Evolutionary conservation across 495 filamentous ascomycete genomes (phyloP), one percentile per base, ranked within the genome.

Genomic region (Glonium stellatum): DNA sequence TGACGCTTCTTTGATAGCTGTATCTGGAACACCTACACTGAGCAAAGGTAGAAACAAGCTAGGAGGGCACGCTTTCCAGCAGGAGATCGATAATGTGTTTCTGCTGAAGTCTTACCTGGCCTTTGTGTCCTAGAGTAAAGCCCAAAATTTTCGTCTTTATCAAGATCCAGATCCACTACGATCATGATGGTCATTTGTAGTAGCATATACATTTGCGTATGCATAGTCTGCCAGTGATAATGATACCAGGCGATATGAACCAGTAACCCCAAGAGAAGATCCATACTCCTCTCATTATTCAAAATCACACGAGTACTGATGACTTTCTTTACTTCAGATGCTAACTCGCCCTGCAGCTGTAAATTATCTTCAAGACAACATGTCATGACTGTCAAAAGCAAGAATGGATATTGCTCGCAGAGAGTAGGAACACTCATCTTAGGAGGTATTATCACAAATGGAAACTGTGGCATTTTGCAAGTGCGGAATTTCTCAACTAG

Each of bases 231-330:
- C 10, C 21, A 51, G 48, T 51, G 48, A 23, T 51, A 51, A 27
- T 51, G 48, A 23, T 51, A 31, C 48, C 48, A 51, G 31, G 48
- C 48, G 5, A 51, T 8, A 31, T 51, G 48, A 15, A 51, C 48
- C 13, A 51, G 19, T 5, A 51, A 22, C 10, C 48, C 48, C 6
- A 51, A 15, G 19, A 51, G 48, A 9, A 51, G 5, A 31, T 51
- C 48, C 48, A 51, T 5, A 27, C 10, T 51, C 13, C 48, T 51
- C 48, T 51, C 48, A 51, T 51, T 31, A 22, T 15, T 27, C 48
- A 51, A 23, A 23, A 51, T 31, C 23, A 51, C 5, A 31, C 48
- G 48, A 31, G 21, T 51, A 31, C 48, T 10, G 6, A 51, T 51
- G 19, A 6, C 25, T 1, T 18, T 51, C 19, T 31, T 51, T 23